These are phyloP conservation scores for Cyclotella sp. DNA, from an alignment of 108 stramenopile species.

Conservation along the genomic window DNA sequence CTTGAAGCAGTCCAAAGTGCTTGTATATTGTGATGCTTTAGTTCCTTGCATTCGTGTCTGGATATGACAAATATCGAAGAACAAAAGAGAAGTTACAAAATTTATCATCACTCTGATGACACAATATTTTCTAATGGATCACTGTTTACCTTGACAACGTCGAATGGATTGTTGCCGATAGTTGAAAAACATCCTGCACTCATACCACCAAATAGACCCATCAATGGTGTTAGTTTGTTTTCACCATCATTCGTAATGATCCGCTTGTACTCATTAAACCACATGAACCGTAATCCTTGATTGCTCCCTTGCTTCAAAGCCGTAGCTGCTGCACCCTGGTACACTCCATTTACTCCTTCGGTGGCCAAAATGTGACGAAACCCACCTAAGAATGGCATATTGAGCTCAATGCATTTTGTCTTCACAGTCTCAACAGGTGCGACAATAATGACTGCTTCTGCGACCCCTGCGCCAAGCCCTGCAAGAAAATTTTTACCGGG, in stretches of 20 bases:
- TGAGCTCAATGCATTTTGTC: constrained; percentile 95
- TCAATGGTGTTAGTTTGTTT: constrained; percentile 73
- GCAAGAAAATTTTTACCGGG: constrained; percentile 91
- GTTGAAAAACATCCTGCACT: constrained; percentile 96
- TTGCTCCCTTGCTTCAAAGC: constrained; percentile 97
- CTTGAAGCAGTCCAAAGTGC: constrained; percentile 92
- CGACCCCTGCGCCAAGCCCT: constrained; percentile 93
- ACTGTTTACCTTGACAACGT: constrained; percentile 90
- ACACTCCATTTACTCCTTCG: constrained; percentile 94
- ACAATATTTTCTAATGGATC: background rate
- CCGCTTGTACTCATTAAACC: constrained; percentile 96
- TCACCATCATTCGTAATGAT: constrained; percentile 82
- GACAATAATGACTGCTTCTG: constrained; percentile 93
- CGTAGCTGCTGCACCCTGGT: constrained; percentile 94
- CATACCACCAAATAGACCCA: constrained; percentile 96
- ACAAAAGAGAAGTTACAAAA: background rate
- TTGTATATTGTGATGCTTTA: constrained; percentile 82
- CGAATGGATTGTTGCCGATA: constrained; percentile 96
- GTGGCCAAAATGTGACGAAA: constrained; percentile 82
- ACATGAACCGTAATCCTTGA: constrained; percentile 98
- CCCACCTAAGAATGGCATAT: constrained; percentile 85
- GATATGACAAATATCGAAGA: background rate
- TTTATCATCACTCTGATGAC: background rate
- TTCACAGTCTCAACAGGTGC: constrained; percentile 99
- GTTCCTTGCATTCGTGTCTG: constrained; percentile 96